phyloP scores from a whole-genome alignment of 768 basidiomycete genomes.

The Pisolithus sp. region DNA sequence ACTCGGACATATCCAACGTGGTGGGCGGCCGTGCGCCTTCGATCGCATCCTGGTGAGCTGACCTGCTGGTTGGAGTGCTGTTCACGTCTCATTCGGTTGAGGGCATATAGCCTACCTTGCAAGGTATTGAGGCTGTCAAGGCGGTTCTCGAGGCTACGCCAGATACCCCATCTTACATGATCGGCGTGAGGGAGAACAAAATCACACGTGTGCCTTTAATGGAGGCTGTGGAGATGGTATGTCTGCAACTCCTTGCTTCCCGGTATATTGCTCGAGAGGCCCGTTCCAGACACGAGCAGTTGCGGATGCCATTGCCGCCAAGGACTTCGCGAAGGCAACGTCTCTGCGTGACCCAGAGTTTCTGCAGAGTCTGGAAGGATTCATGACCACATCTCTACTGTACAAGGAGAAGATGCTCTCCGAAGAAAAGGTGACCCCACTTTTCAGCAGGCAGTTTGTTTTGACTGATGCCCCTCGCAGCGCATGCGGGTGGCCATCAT shows the following conservation, averaged over 20 bases:
- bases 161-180: slow-evolving; percentile 94
- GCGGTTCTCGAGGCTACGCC: slow-evolving; percentile 82
- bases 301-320: slow-evolving; percentile 69
- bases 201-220: slow-evolving; percentile 86
- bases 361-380: slow-evolving; percentile 79
- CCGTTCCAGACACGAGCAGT: slow-evolving; percentile 73
- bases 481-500: slow-evolving; percentile 76
- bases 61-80: background rate
- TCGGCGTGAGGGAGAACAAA: slow-evolving; percentile 93
- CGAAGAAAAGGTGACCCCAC: slow-evolving; percentile 32
- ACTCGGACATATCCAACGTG: slow-evolving; percentile 93
- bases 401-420: slow-evolving; percentile 51
- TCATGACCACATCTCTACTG: slow-evolving; percentile 64
- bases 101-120: slow-evolving; percentile 77
- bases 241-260: background rate
- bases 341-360: slow-evolving; percentile 90
- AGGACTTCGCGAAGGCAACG: slow-evolving; percentile 85
- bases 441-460: background rate
- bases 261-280: slow-evolving; percentile 1
- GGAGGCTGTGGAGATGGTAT: slow-evolving; percentile 87
- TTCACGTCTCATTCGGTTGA: slow-evolving; percentile 4
- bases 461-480: slow-evolving; percentile 30
- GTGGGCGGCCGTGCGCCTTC: slow-evolving; percentile 87
- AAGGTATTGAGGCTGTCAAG: slow-evolving; percentile 90
- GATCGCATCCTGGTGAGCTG: slow-evolving; percentile 83